Conservation (phyloP, 2,329 filamentous ascomycete species). For the Periconia sp. region DNA sequence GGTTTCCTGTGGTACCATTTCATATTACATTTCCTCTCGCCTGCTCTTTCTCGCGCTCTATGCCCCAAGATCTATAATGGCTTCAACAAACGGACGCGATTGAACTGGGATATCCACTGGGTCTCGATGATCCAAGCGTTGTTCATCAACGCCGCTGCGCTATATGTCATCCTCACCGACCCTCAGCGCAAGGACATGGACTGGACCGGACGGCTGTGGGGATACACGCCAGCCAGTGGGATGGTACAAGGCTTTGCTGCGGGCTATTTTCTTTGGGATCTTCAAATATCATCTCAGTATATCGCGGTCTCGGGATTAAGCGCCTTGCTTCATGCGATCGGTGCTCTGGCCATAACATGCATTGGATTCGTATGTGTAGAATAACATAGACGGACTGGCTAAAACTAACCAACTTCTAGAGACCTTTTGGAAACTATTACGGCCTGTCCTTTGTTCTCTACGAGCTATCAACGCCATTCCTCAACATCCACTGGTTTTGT, state of each 20-base stretch:
- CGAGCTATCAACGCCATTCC: conserved; percentile 82
- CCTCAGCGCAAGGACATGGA: conserved; percentile 70
- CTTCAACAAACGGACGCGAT: conserved; percentile 67
- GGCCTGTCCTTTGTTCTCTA: conserved; percentile 81
- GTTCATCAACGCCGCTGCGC: conserved; percentile 72
- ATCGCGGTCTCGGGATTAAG: conserved; percentile 75
- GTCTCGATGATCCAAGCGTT: conserved; percentile 78
- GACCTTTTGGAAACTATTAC: conserved; percentile 85
- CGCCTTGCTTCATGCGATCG: conserved; percentile 75
- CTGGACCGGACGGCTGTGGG: conserved; percentile 75
- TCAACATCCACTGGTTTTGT: conserved; percentile 90
- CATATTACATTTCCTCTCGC: conserved; percentile 71
- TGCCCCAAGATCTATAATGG: conserved; percentile 68
- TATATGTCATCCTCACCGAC: conserved; percentile 73
- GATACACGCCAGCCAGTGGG: conserved; percentile 75
- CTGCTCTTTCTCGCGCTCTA: conserved; percentile 65
- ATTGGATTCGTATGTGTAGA: conserved; percentile 74
- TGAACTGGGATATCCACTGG: conserved; percentile 89
- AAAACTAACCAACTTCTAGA: conserved; percentile 54
- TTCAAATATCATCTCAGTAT: conserved; percentile 71
- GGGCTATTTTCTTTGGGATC: conserved; percentile 85
- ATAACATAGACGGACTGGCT: background rate
- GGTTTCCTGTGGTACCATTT: conserved; percentile 72
- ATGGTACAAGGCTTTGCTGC: conserved; percentile 78
- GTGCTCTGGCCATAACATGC: conserved; percentile 74